A percentile compares a stretch with the other conserved stretches of the same genome.
Evolutionary conservation across 2,329 filamentous ascomycete species (phyloP).

Genomic region (Penicillium expansum): DNA sequence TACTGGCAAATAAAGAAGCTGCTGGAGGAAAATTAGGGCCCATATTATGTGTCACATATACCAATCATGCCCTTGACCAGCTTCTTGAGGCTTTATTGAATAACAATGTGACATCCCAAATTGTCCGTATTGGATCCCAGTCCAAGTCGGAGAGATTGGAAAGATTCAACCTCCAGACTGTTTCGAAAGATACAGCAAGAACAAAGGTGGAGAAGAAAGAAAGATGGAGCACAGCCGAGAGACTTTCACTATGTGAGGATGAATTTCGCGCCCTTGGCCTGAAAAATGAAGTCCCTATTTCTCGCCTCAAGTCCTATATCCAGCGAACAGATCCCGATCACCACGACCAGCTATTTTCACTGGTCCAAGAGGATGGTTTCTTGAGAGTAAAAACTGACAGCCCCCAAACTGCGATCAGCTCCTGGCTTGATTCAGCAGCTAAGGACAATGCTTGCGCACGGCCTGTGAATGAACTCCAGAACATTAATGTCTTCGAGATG

Average conservation of each 20-base stretch:
- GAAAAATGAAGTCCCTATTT: not conserved
- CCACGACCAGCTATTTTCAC: slow-evolving; percentile 2
- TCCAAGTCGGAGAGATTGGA: slow-evolving; percentile 56
- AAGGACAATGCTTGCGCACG: not conserved
- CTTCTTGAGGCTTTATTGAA: slow-evolving; percentile 59
- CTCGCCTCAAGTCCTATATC: slow-evolving; percentile 9
- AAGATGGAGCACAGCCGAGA: slow-evolving; percentile 8
- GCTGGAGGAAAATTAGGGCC: slow-evolving; percentile 40
- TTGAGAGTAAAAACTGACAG: not conserved
- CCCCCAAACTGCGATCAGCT: not conserved
- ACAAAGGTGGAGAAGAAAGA: slow-evolving; percentile 28
- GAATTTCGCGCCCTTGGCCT: slow-evolving; percentile 13
- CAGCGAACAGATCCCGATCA: not conserved
- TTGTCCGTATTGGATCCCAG: slow-evolving; percentile 62
- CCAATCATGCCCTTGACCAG: slow-evolving; percentile 56
- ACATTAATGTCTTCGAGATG: not conserved
- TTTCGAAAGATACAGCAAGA: slow-evolving; percentile 37
- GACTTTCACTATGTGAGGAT: slow-evolving; percentile 14
- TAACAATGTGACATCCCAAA: slow-evolving; percentile 33
- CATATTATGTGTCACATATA: slow-evolving; percentile 51
- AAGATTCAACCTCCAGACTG: slow-evolving; percentile 49
- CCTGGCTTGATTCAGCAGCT: not conserved
- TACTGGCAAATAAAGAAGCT: slow-evolving; percentile 23
- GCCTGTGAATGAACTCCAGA: not conserved
- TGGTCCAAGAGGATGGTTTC: not conserved